Percentiles rank a stretch among this genome's conserved stretches.
Conservation (phyloP, 2,329 filamentous ascomycete genomes). For the Coleophoma eucalyptorum region DNA sequence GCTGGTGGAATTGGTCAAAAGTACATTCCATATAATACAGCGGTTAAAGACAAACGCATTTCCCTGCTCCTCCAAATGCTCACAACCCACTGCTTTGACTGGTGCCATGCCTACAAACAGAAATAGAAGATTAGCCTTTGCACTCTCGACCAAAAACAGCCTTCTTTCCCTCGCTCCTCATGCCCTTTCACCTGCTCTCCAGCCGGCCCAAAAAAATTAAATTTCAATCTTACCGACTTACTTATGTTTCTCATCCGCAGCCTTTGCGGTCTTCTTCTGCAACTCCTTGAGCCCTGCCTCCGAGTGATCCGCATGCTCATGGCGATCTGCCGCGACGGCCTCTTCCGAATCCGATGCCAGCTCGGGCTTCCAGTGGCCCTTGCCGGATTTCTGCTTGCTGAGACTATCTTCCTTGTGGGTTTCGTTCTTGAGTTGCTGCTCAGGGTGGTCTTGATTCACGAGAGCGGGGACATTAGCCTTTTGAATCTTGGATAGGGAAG, state of each 20-base stretch:
- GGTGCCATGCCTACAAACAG: too few species aligned
- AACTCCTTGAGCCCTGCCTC: slow-evolving; percentile 49
- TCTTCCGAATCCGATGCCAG: slow-evolving; percentile 79
- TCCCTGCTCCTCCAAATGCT: too few species aligned
- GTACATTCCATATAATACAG: too few species aligned
- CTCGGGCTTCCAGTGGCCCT: slow-evolving; percentile 72
- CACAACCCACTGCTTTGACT: too few species aligned
- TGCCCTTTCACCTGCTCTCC: too few species aligned
- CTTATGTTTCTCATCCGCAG: slow-evolving; percentile 32
- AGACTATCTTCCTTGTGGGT: slow-evolving; percentile 59
- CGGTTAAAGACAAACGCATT: too few species aligned
- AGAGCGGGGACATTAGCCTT: background rate
- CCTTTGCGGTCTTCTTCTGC: slow-evolving; percentile 51
- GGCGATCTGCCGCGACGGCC: slow-evolving; percentile 42
- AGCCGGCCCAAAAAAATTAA: too few species aligned
- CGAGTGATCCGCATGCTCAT: slow-evolving; percentile 5
- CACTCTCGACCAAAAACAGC: too few species aligned
- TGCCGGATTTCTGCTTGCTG: slow-evolving; percentile 64
- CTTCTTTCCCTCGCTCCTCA: too few species aligned
- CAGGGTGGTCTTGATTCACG: slow-evolving; percentile 12
- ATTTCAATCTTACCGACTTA: slow-evolving; percentile 10
- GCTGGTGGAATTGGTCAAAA: too few species aligned
- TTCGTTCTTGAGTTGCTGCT: slow-evolving; percentile 39
- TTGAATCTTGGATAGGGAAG: background rate
- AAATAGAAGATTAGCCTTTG: too few species aligned